These are phyloP conservation scores for Tulasnella sp. DNA, from an alignment of 768 basidiomycete genomes.

Conservation along the genomic window DNA sequence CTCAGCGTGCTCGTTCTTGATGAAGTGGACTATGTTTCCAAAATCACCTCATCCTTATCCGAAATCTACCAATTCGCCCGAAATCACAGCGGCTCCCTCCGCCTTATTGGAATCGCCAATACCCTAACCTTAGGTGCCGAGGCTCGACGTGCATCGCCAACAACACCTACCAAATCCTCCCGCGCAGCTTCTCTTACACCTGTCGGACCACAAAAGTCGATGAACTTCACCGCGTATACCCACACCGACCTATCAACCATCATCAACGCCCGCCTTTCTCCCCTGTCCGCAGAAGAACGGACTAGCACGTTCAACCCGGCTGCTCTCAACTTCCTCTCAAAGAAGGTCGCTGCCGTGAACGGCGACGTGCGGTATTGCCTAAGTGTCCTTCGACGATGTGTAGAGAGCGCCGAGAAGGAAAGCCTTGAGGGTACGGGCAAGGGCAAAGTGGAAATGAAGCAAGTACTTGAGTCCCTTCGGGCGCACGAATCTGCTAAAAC, in stretches of 20 bases:
- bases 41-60: constrained; percentile 16
- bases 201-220: constrained; percentile 22
- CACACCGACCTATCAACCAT: constrained; percentile 25
- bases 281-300: constrained; percentile 13
- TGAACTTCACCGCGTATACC: constrained; percentile 29
- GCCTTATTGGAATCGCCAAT: constrained; percentile 29
- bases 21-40: constrained; percentile 27
- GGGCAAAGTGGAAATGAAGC: constrained; percentile 27
- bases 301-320: constrained; percentile 26
- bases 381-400: constrained; percentile 27
- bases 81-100: constrained; percentile 15
- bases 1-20: constrained; percentile 28
- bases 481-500: constrained; percentile 19
- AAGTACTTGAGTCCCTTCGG: constrained; percentile 28
- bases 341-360: constrained; percentile 28
- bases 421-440: neutral
- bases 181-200: neutral
- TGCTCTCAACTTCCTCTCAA: constrained; percentile 27
- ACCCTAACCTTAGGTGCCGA: constrained; percentile 26
- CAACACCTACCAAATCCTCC: constrained; percentile 15
- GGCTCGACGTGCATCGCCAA: neutral
- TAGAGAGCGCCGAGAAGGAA: constrained; percentile 24
- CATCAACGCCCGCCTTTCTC: constrained; percentile 24
- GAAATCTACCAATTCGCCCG: constrained; percentile 25
- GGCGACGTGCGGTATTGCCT: constrained; percentile 29